Evolutionary conservation across 495 filamentous ascomycete genomes (phyloP).

Genomic region (Xylaria acuta): DNA sequence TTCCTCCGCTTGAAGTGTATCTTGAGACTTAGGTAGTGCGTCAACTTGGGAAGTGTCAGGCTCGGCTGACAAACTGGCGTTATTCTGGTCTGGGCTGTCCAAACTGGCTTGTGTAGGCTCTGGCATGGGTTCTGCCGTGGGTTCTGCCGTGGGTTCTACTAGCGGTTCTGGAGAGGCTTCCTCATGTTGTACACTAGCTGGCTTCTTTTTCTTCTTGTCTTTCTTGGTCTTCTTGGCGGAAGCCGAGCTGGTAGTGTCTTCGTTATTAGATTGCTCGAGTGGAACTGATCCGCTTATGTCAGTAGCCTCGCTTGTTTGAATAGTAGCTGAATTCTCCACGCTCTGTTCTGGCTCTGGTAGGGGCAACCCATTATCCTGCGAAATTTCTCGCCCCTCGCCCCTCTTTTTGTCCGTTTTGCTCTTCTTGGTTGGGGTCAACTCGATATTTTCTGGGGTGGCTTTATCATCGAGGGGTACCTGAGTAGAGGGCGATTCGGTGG

Average conservation of each 20-base stretch:
- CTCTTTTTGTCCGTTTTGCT: constrained; percentile 1
- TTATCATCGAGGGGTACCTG: neutral
- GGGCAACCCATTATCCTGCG: neutral
- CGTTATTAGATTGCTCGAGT: neutral
- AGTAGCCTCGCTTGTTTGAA: neutral
- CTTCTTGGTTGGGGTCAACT: neutral
- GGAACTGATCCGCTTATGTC: neutral
- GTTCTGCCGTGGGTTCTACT: neutral
- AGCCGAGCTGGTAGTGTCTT: neutral
- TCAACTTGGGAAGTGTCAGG: neutral
- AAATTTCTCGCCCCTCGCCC: neutral
- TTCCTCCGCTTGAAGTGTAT: neutral
- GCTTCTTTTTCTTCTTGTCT: constrained; percentile 40
- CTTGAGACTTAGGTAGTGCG: neutral
- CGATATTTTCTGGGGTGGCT: neutral
- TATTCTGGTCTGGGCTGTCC: neutral
- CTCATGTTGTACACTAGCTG: constrained; percentile 7
- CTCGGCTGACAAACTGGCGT: neutral
- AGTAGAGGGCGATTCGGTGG: neutral
- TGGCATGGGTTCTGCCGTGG: neutral
- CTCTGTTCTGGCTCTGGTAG: neutral
- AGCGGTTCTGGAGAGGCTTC: neutral
- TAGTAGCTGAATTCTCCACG: neutral
- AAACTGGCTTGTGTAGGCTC: neutral
- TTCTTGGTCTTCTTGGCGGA: constrained; percentile 18